Evolutionary conservation across 2,329 filamentous ascomycete species (phyloP), one percentile per base, ranked within the genome.

Genomic region (Fusarium scirpi): DNA sequence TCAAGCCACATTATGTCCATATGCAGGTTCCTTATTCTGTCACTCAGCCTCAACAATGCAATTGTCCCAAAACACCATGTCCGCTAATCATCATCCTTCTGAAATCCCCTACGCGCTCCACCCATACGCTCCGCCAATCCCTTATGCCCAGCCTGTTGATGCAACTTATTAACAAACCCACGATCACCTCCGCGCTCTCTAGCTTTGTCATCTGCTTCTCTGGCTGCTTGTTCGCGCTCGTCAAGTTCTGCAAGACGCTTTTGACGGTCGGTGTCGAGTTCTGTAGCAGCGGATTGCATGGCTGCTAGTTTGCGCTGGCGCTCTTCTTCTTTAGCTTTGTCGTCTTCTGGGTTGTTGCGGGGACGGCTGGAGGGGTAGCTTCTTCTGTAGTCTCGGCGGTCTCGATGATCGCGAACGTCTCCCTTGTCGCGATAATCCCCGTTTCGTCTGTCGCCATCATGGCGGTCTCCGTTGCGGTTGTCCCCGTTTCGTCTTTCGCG

Each of bases 221-320:
- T 85, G 46, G 89, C 87, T 20, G 82, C 83, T 51, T 87, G 85
- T 72, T 97, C 93, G 65, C 85, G 85, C 68, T 89, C 87, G 25
- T 88, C 89, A 20, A 94, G 81, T 2, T 89, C 88, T 0, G 88
- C 87, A 12, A 97, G 82, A 25, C 93, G 87, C 63, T 87, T 85
- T 69, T 88, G 87, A 32, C 94, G 89, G 71, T 92, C 90, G n/a
- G 83, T 77, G 73, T 95, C 92, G 49, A 97, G 83, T 13, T 91
- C 88, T 2, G 85, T 85, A 7, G 92, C 92, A 29, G 89, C 90
- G 20, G 86, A 86, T 77, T 92, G 91, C 92, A 94, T 94, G 11
- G 89, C 90, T 18, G 90, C 91, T 20, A 94, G 80, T 77, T 89
- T 92, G 25, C 86, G 85, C 15, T 89, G 89, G n/a, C 85, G 85